Base-by-base conservation (phyloP, 495 filamentous ascomycete species). In the Parmelia sp. region DNA sequence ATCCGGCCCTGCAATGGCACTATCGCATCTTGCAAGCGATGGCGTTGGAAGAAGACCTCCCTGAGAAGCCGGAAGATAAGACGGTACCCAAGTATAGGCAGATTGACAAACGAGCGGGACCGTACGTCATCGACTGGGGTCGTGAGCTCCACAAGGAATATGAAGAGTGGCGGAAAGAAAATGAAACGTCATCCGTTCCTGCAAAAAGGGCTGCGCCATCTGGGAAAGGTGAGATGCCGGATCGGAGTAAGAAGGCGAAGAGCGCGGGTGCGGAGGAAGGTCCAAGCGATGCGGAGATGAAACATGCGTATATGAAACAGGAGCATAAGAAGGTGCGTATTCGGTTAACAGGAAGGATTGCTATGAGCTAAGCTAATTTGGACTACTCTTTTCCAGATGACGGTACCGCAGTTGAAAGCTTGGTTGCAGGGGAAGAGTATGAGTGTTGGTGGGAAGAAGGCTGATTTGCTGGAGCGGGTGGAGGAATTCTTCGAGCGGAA, bases 1-100 rank as follows among this genome's bases (percentile, higher is more conserved):
- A 99, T 68, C 94, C 95, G 66, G 83, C 88, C 1, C 82, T 99
- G 60, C 95, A 99, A 79, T 99, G 95, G 95, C 92, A 96, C 74
- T 99, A 97, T 76, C 88, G 87, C 55, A 93, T 97, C 49, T 78
- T 99, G 6, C 95, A 99, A 74, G 90, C 90, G 8, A 82, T 96
- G 55, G 95, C 95, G 2, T 75, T 99, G 17, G 92, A 96, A 37
- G 95, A 99, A 71, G 94, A 97, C 57, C 73, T 92, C 25, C 95
- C 95, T 1, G 88, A 89, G 35, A 78, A 82, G 55, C 81, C 86
- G 1, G 86, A 93, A 39, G 95, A 99, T 71, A 87, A 88, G 60
- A 97, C 93, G 0, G 68, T 89, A 1, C 95, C 95, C 0, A 92
- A 88, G 67, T 92, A 89, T 73, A 79, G 77, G 62, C 86, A 90